Percentiles rank a stretch among this genome's conserved stretches.
phyloP scores from a whole-genome alignment of 2,329 filamentous ascomycete genomes.

The Pseudopyricularia javanii region DNA sequence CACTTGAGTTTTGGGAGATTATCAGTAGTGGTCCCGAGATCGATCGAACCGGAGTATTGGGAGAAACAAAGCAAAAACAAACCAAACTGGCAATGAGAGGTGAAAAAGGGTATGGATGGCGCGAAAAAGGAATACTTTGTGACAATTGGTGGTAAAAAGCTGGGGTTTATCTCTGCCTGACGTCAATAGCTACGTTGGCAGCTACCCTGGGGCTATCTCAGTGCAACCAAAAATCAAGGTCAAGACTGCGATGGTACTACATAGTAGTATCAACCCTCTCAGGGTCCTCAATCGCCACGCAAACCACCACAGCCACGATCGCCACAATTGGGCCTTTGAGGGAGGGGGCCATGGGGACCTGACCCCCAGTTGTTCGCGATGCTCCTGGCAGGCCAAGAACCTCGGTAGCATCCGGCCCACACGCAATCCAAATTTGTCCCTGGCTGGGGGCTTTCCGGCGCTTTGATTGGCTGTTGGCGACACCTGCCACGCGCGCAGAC shows the following conservation, averaged over 20 bases:
- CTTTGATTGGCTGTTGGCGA: background rate
- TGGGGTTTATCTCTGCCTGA: background rate
- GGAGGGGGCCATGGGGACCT: too few relatives aligned
- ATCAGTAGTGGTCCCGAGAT: too few relatives aligned
- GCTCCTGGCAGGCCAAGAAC: too few relatives aligned
- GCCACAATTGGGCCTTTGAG: too few relatives aligned
- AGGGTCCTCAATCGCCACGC: too few relatives aligned
- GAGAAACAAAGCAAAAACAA: background rate
- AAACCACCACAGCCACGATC: too few relatives aligned
- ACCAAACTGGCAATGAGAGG: background rate
- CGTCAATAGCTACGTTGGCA: background rate
- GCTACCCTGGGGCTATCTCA: too few relatives aligned
- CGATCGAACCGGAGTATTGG: background rate
- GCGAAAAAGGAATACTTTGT: background rate
- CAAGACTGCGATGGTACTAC: too few relatives aligned
- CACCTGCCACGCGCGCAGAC: background rate
- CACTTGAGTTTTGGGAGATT: too few relatives aligned
- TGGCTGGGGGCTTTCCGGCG: background rate
- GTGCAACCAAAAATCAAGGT: too few relatives aligned
- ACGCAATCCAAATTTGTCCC: background rate
- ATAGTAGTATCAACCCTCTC: too few relatives aligned
- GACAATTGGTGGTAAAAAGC: background rate
- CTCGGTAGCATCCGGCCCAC: background rate
- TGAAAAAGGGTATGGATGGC: background rate
- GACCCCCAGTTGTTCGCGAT: too few relatives aligned